These are phyloP conservation scores for Orbilia blumenaviensis DNA, from an alignment of 2,329 filamentous ascomycete genomes.

Conservation along the genomic window DNA sequence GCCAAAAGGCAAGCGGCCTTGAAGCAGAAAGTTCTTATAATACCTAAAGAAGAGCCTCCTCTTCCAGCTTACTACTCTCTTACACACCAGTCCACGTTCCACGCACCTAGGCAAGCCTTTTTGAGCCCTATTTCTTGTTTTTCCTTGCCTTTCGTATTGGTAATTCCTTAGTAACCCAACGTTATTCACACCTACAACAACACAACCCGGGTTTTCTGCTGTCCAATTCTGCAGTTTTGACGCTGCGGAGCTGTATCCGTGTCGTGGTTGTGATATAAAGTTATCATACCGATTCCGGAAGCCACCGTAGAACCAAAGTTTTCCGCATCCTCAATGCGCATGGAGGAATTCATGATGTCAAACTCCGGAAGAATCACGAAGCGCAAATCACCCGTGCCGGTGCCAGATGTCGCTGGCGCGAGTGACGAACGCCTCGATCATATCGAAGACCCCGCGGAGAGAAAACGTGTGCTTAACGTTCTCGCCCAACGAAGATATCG, in stretches of 20 bases:
- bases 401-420: constrained; percentile 41
- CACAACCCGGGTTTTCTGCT: constrained; percentile 5
- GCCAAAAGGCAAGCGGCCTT: constrained; percentile 25
- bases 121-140: constrained; percentile 44
- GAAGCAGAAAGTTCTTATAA: constrained; percentile 38
- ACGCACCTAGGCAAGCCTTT: constrained; percentile 34
- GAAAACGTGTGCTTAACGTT: constrained; percentile 50
- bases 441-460: constrained; percentile 50
- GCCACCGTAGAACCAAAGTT: neutral
- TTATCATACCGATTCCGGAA: constrained; percentile 1
- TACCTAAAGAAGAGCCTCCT: constrained; percentile 52
- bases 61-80: constrained; percentile 47
- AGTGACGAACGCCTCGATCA: constrained; percentile 43
- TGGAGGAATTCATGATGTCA: constrained; percentile 39
- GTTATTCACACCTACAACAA: constrained; percentile 53
- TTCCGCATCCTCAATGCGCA: neutral
- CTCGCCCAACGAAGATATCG: constrained; percentile 51
- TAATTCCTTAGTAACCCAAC: constrained; percentile 54
- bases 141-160: constrained; percentile 50
- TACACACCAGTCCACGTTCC: constrained; percentile 51
- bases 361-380: constrained; percentile 34
- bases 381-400: constrained; percentile 48
- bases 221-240: neutral
- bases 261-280: constrained; percentile 34
- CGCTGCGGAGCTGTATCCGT: constrained; percentile 9